A percentile compares a stretch with the other conserved stretches of the same genome.
These are phyloP conservation scores for Ambrosia trifida DNA, from an alignment of 129 eudicot species.

Conservation along the genomic window DNA sequence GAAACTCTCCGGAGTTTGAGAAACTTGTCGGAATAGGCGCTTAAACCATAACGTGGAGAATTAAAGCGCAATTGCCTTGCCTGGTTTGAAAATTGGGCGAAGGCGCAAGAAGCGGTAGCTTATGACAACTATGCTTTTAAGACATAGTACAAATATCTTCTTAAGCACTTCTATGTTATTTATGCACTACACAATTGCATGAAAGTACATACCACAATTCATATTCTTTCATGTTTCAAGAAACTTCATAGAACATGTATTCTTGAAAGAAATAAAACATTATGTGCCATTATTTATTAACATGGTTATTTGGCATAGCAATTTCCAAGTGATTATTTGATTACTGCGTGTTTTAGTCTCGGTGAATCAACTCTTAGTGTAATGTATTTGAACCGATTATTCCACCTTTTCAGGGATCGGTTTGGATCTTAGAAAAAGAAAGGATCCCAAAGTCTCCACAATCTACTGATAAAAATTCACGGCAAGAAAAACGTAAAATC, in stretches of 20 bases:
- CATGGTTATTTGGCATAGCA: neutral
- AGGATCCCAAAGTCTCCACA: slow-evolving; percentile 51
- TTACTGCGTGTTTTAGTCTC: neutral
- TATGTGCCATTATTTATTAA: neutral
- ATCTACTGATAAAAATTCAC: slow-evolving; percentile 40
- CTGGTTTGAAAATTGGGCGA: no score
- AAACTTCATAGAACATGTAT: neutral
- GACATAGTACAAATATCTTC: neutral
- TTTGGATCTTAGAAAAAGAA: slow-evolving; percentile 85
- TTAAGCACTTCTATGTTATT: neutral
- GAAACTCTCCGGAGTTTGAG: no score
- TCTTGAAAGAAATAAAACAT: neutral
- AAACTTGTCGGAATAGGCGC: no score
- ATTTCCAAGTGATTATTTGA: neutral
- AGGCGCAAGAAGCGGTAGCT: no score
- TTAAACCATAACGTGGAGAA: no score
- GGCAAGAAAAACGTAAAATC: slow-evolving; percentile 58
- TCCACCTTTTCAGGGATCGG: slow-evolving; percentile 54
- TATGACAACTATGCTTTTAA: no score
- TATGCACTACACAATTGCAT: neutral
- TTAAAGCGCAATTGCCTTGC: no score
- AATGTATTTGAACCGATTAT: neutral
- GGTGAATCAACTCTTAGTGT: neutral
- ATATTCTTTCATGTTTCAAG: neutral
- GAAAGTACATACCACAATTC: neutral